These are phyloP conservation scores for Penicillium vulpinum DNA, from an alignment of 2,329 filamentous ascomycete species.

Conservation along the genomic window DNA sequence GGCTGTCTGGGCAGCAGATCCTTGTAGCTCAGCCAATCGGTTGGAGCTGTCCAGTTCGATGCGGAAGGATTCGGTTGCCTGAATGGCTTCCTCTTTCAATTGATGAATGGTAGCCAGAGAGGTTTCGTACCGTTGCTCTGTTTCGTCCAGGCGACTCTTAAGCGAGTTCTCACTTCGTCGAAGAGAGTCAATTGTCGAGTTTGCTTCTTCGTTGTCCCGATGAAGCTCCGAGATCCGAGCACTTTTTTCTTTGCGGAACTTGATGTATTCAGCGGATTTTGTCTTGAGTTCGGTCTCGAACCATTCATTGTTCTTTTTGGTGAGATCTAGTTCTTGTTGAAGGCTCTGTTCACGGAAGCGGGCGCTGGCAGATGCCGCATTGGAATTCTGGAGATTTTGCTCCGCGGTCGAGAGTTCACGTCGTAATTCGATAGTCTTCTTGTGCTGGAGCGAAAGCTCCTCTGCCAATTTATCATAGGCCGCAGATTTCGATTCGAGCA, in stretches of 20 bases:
- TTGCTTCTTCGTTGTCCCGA: constrained; percentile 81
- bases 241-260: constrained; percentile 92
- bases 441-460: constrained; percentile 84
- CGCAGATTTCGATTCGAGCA: constrained; percentile 85
- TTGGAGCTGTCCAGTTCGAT: constrained; percentile 80
- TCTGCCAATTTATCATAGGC: constrained; percentile 83
- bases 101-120: constrained; percentile 78
- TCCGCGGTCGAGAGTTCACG: constrained; percentile 80
- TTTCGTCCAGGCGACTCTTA: constrained; percentile 75
- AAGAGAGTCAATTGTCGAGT: constrained; percentile 72
- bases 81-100: constrained; percentile 77
- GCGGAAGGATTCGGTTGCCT: constrained; percentile 81
- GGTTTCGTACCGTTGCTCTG: constrained; percentile 85
- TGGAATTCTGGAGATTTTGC: constrained; percentile 78
- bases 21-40: constrained; percentile 73
- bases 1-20: constrained; percentile 59
- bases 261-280: constrained; percentile 81
- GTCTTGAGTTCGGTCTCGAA: constrained; percentile 88
- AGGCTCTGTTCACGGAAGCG: constrained; percentile 90
- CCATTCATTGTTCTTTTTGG: constrained; percentile 90
- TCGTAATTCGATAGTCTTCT: constrained; percentile 79
- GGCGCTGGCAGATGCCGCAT: constrained; percentile 74
- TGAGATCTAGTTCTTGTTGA: constrained; percentile 84
- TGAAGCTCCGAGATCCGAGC: constrained; percentile 85
- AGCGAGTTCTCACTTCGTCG: constrained; percentile 78